Evolutionary conservation across 1,284 basidiomycete genomes (phyloP), one percentile per base, ranked within the genome.

Genomic region (Chalciporus sp.): DNA sequence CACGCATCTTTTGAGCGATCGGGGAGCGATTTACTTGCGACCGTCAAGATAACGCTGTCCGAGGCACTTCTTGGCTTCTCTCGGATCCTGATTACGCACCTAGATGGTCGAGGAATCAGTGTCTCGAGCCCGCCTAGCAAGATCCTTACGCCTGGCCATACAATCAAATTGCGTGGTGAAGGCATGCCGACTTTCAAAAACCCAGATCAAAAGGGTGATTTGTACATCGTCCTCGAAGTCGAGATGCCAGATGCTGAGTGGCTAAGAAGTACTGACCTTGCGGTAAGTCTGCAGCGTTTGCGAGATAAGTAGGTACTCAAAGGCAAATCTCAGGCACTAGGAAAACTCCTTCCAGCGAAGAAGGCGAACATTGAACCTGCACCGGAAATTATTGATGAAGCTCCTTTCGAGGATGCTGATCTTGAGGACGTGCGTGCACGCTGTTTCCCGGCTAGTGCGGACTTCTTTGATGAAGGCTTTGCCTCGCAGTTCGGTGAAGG

Each of bases 61-160:
- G 95, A 98, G 72, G 90, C 94, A 3, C 79, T 98, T 10, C 81
- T 95, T 44, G 94, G 94, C 16, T 94, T 98, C 73, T 89, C 86
- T 50, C 85, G 94, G 19, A 86, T 96, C 58, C 74, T 95, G 17
- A 74, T 97, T 52, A 90, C 87, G 12, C 94, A 98, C 70, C 79
- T 98, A 26, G 94, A 98, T 68, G 94, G 94, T 2, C 84, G 92
- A 14, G 93, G 94, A 7, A 80, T 97, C 50, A 84, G 85, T 44
- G 82, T 95, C 14, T 74, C 82, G 1, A 88, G 83, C 57, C 87
- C 86, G 9, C 77, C 83, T 2, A 85, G 89, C 41, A 91, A 90
- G 69, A 83, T 94, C 35, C 82, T 95, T 65, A 82, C 85, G 58
- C 80, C 86, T 9, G 84, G 85, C 14, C 84, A 90, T 56, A 83